Conservation (phyloP, 805 yeast genomes). For the Lachancea thermotolerans region DNA sequence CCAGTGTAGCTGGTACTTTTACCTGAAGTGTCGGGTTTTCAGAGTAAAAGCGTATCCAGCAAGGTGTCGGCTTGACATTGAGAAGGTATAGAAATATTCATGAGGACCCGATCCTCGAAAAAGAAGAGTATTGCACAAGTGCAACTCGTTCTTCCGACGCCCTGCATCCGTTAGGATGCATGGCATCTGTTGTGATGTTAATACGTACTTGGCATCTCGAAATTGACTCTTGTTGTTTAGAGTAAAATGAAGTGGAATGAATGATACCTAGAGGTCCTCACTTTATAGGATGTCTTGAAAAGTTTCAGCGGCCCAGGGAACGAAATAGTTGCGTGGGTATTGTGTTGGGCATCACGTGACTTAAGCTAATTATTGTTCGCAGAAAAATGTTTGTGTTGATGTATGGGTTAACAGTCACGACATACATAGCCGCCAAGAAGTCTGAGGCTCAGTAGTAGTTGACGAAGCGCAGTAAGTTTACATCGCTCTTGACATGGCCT, state of each 20-base stretch:
- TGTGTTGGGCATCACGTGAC: not conserved
- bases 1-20: conserved; percentile 8
- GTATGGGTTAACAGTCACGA: not conserved
- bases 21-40: conserved; percentile 86
- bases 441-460: too few species aligned
- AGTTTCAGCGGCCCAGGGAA: not conserved
- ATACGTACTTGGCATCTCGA: conserved; percentile 60
- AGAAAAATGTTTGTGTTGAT: not conserved
- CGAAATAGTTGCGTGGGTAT: not conserved
- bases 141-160: too few species aligned
- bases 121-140: not conserved
- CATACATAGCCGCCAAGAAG: not conserved
- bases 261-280: not conserved
- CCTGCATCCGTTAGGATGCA: not conserved
- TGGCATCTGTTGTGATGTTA: conserved; percentile 3
- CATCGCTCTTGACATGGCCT: too few species aligned
- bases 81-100: conserved; percentile 13
- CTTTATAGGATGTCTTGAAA: not conserved
- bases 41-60: conserved; percentile 39
- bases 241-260: not conserved
- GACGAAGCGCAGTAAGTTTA: too few species aligned
- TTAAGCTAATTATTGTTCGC: not conserved
- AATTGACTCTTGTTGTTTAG: conserved; percentile 21
- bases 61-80: not conserved
- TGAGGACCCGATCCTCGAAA: conserved; percentile 73